These are phyloP conservation scores for Diaporthe nobilis DNA, from an alignment of 2,329 filamentous ascomycete genomes.

Conservation along the genomic window DNA sequence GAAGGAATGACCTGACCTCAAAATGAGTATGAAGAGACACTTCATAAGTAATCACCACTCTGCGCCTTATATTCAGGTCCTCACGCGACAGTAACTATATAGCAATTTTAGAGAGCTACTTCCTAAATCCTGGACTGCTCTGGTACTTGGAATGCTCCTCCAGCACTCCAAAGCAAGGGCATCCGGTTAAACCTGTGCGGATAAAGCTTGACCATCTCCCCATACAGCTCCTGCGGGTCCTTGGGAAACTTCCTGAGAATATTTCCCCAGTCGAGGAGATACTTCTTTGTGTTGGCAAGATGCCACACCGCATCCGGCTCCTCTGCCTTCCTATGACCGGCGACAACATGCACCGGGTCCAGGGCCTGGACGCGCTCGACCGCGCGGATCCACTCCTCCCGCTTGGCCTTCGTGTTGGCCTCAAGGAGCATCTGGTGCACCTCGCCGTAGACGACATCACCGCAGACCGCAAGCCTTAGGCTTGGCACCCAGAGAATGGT, in stretches of 20 bases:
- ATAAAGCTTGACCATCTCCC: slow-evolving; percentile 4
- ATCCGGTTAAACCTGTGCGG: slow-evolving; percentile 13
- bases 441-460: slow-evolving; percentile 10
- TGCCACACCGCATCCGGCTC: background rate
- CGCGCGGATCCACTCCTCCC: background rate
- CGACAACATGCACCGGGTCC: background rate
- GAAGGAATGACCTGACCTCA: too few species aligned
- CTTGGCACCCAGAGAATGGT: slow-evolving; percentile 3
- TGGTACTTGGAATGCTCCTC: background rate
- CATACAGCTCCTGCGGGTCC: slow-evolving; percentile 7
- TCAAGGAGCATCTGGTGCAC: slow-evolving; percentile 16
- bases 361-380: slow-evolving; percentile 17
- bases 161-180: background rate
- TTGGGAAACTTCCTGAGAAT: background rate
- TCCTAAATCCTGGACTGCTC: background rate
- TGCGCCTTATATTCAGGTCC: too few species aligned
- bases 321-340: slow-evolving; percentile 3
- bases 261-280: background rate
- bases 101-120: background rate
- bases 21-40: too few species aligned
- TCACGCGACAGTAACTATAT: too few species aligned
- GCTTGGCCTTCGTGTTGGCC: slow-evolving; percentile 11
- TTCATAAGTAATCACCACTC: too few species aligned
- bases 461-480: slow-evolving; percentile 9
- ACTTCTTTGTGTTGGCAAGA: background rate